Percentiles rank a stretch among this genome's conserved stretches.
These are phyloP conservation scores for Parafenestella ontariensis DNA, from an alignment of 2,329 filamentous ascomycete species.

Conservation along the genomic window DNA sequence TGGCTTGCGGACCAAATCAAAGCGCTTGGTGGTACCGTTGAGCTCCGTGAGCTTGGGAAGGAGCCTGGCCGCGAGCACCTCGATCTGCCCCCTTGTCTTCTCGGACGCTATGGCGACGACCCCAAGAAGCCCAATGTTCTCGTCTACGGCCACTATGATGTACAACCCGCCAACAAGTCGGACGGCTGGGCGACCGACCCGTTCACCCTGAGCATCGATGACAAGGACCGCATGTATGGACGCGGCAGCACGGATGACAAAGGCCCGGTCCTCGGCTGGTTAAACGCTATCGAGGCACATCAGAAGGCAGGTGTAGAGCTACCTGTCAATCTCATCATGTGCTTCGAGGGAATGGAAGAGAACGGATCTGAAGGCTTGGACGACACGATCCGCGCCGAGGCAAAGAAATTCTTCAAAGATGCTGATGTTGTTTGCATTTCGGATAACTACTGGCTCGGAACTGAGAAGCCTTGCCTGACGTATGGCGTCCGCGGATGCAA, in stretches of 20 bases:
- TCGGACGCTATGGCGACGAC: slow-evolving; percentile 91
- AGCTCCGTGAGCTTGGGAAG: slow-evolving; percentile 86
- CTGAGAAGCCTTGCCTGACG: slow-evolving; percentile 96
- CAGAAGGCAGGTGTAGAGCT: slow-evolving; percentile 93
- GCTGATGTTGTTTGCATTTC: slow-evolving; percentile 97
- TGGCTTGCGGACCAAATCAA: slow-evolving; percentile 86
- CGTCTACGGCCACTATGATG: slow-evolving; percentile 98
- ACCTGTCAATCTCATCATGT: slow-evolving; percentile 98
- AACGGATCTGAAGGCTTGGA: slow-evolving; percentile 96
- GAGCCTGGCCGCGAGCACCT: slow-evolving; percentile 91
- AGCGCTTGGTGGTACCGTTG: slow-evolving; percentile 82
- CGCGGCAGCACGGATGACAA: slow-evolving; percentile 97
- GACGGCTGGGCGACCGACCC: slow-evolving; percentile 97
- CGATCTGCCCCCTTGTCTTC: slow-evolving; percentile 88
- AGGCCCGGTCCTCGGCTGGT: slow-evolving; percentile 94
- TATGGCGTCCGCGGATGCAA: slow-evolving; percentile 97
- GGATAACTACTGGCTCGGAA: slow-evolving; percentile 99
- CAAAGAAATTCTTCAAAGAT: slow-evolving; percentile 93
- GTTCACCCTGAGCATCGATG: slow-evolving; percentile 85
- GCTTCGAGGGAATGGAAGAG: slow-evolving; percentile 99
- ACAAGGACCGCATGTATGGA: slow-evolving; percentile 94
- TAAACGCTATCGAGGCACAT: slow-evolving; percentile 98
- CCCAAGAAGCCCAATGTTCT: slow-evolving; percentile 93
- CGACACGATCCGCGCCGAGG: slow-evolving; percentile 90
- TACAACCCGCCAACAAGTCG: slow-evolving; percentile 90